A percentile compares a stretch with the other conserved stretches of the same genome.
phyloP scores from a whole-genome alignment of 1,284 basidiomycete species.

The Tylopilus sp. region DNA sequence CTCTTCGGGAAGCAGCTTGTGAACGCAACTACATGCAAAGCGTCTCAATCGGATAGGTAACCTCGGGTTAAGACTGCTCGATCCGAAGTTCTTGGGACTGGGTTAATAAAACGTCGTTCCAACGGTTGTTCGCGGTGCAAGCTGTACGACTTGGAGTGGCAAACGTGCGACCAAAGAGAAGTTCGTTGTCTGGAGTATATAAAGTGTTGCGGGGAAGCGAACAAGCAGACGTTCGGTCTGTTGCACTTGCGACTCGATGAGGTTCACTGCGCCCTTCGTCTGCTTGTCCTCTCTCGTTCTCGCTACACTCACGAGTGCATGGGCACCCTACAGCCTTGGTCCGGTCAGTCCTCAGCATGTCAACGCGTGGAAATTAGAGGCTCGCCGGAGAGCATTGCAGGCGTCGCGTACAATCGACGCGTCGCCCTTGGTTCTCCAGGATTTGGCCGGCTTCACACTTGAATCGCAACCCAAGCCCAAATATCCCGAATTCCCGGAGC shows the following conservation, averaged over 20 bases:
- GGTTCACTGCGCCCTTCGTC: slow-evolving; percentile 7
- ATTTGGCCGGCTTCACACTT: slow-evolving; percentile 4
- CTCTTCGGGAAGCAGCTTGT: too few relatives aligned
- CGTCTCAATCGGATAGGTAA: too few relatives aligned
- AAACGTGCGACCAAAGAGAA: not conserved
- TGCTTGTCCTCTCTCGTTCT: slow-evolving; percentile 16
- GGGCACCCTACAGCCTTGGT: slow-evolving; percentile 10
- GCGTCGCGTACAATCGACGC: slow-evolving; percentile 7
- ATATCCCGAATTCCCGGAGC: slow-evolving; percentile 46
- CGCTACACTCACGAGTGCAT: slow-evolving; percentile 10
- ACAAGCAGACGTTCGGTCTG: not conserved
- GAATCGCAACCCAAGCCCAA: not conserved
- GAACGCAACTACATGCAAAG: too few relatives aligned
- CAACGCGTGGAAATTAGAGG: slow-evolving; percentile 42
- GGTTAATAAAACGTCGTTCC: too few relatives aligned
- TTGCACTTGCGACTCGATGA: slow-evolving; percentile 14
- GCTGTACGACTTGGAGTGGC: too few relatives aligned
- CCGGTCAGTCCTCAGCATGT: slow-evolving; percentile 38
- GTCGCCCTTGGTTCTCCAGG: slow-evolving; percentile 26
- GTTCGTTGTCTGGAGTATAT: not conserved
- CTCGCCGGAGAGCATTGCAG: slow-evolving; percentile 12
- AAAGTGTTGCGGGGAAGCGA: slow-evolving; percentile 1
- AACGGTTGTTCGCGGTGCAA: too few relatives aligned
- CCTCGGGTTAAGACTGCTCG: too few relatives aligned
- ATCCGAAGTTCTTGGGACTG: too few relatives aligned